Evolutionary conservation across 805 yeast species (phyloP).

Genomic region (Wickerhamomyces pijperi): DNA sequence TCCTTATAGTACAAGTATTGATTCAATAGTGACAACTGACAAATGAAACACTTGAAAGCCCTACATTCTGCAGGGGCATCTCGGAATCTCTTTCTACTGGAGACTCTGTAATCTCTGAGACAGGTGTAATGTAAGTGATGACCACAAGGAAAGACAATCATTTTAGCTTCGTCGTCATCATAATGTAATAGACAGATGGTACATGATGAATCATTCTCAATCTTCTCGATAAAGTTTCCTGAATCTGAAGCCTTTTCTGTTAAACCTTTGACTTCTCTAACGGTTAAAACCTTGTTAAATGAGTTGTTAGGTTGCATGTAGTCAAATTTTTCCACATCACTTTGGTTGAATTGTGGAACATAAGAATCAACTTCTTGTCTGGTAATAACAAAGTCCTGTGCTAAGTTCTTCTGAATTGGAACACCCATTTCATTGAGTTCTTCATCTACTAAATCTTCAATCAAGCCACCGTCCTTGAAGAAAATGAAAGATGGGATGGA

Average conservation of each 20-base stretch:
- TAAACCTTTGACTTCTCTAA: background rate
- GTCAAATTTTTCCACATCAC: background rate
- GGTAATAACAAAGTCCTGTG: background rate
- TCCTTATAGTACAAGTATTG: slow-evolving; percentile 1
- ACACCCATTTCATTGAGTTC: background rate
- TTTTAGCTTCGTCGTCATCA: background rate
- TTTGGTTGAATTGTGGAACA: background rate
- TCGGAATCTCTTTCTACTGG: background rate
- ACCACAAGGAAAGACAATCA: slow-evolving; percentile 3
- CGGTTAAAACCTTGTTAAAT: background rate
- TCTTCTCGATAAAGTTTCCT: slow-evolving; percentile 1
- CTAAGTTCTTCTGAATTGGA: background rate
- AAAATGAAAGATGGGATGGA: background rate
- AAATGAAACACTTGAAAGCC: slow-evolving; percentile 2
- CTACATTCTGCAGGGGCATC: background rate
- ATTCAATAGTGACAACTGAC: slow-evolving; percentile 1
- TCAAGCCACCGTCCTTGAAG: background rate
- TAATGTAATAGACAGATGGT: background rate
- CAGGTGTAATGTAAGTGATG: slow-evolving; percentile 4
- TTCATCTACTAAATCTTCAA: background rate
- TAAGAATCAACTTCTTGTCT: background rate
- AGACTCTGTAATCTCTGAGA: background rate
- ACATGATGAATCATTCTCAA: background rate
- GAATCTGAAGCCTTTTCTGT: background rate
- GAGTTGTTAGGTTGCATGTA: slow-evolving; percentile 1